A percentile compares a stretch with the other conserved stretches of the same genome.
phyloP scores from a whole-genome alignment of 257 asterid species.

The Solanum medicagineum region DNA sequence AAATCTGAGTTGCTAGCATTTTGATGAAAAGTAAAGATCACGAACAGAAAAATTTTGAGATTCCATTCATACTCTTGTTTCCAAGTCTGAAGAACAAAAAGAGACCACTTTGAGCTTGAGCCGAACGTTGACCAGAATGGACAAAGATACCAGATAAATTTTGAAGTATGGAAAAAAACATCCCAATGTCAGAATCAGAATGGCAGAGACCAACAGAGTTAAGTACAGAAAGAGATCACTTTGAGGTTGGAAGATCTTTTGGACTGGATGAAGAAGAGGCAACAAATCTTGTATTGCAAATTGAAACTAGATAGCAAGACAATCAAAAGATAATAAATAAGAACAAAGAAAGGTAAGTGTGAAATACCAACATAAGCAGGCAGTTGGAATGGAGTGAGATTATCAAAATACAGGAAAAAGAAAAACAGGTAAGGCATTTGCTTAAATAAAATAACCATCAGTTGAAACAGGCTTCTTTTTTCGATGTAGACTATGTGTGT shows the following conservation, averaged over 20 bases:
- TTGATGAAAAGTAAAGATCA: background rate
- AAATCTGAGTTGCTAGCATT: background rate
- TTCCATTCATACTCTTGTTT: background rate
- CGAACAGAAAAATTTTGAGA: background rate
- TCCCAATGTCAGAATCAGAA: background rate
- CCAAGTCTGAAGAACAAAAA: background rate
- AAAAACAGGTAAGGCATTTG: background rate
- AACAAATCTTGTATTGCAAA: background rate
- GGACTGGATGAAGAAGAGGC: background rate
- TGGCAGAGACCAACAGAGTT: background rate
- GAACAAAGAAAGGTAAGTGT: background rate
- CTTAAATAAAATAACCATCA: background rate
- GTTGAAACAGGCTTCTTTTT: background rate
- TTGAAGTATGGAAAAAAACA: background rate
- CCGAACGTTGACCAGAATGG: background rate
- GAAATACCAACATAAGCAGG: background rate
- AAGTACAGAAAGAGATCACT: too few relatives aligned
- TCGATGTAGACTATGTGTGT: background rate
- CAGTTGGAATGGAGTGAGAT: background rate
- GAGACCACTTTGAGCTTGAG: background rate
- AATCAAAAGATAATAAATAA: background rate
- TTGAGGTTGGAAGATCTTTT: background rate
- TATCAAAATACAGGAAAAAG: background rate
- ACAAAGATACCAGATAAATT: background rate
- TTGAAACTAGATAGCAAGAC: background rate